Percentiles rank a stretch among this genome's conserved stretches.
Evolutionary conservation across 2,329 filamentous ascomycete species (phyloP).

Genomic region (Ophiosphaerella narmari): DNA sequence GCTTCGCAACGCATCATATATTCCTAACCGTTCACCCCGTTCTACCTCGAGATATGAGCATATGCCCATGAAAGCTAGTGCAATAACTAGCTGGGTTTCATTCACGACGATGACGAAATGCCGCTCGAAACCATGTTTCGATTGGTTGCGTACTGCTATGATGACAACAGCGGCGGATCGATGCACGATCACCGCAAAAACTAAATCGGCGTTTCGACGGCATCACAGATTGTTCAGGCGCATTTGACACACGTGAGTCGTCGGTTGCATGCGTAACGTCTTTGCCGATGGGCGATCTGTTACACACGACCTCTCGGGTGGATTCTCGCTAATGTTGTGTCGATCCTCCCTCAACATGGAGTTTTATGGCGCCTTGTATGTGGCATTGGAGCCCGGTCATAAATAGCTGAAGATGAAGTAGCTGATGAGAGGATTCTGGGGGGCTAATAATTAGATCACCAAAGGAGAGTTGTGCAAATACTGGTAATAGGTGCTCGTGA

Average conservation of each 20-base stretch:
- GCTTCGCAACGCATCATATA: neutral
- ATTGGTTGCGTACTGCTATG: slow-evolving; percentile 8
- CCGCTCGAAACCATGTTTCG: slow-evolving; percentile 1
- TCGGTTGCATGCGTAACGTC: neutral
- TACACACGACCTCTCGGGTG: neutral
- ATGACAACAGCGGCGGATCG: slow-evolving; percentile 5
- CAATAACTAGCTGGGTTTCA: neutral
- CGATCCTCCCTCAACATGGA: too few relatives aligned
- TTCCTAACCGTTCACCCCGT: neutral
- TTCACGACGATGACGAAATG: slow-evolving; percentile 12
- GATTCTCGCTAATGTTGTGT: neutral
- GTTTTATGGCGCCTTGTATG: too few relatives aligned
- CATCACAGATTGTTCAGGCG: neutral
- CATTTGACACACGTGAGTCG: neutral
- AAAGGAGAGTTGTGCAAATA: too few relatives aligned
- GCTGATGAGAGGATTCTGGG: too few relatives aligned
- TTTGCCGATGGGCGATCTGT: neutral
- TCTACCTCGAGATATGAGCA: too few relatives aligned
- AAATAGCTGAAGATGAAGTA: too few relatives aligned
- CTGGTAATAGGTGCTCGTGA: too few relatives aligned
- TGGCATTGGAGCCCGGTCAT: too few relatives aligned
- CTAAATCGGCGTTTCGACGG: neutral
- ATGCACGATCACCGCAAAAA: neutral
- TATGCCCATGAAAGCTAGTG: neutral
- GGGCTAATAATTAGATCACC: too few relatives aligned